Base-by-base conservation (phyloP, 164 flowering plant genomes). In the Vitis amurensis region DNA sequence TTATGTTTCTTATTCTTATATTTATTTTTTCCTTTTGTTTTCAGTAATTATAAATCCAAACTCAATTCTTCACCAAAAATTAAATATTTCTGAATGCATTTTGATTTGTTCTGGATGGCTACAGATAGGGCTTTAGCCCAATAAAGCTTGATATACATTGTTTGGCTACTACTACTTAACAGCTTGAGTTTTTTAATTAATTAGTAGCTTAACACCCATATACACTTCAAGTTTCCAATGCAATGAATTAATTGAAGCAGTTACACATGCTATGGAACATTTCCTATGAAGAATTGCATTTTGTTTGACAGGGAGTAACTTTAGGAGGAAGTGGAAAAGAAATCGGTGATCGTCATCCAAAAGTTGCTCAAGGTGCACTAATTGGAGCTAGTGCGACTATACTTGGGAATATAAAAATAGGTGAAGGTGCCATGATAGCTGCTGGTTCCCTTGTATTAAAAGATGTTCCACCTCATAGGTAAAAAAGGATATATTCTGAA, bases 351-450 rank as follows among this genome's bases (percentile, higher is more conserved):
- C 92, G 97, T 10, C 97, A 91, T 78, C 97, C 94, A 50, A 91
- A 86, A 78, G 80, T 91, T 48, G 87, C 90, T 55, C 84, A 87
- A 59, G 91, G 94, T 50, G 93, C 88, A 61, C 85, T 90, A 16
- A 82, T 90, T 76, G 94, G 93, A 75, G 93, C 93, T 29, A 74
- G 86, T 69, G 92, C 80, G 37, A 86, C 81, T 31, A 84, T 93
- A 73, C 91, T 93, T 53, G 98, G 98, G 50, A 93, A 93, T 68
- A 89, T 93, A 61, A 75, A 44, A 71, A 82, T 93, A 66, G 97
- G 98, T 69, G 84, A 87, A 75, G 93, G 95, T 62, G 95, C 98
- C 51, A 89, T 90, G 93, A 68, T 93, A 50, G 97, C 93, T 71
- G 90, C 98, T 67, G 90, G 95, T 66, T 91, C 97, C 55, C 88